Evolutionary conservation across 192 early-diverging fungal genomes (phyloP).

Genomic region (Umbelopsis vinacea): DNA sequence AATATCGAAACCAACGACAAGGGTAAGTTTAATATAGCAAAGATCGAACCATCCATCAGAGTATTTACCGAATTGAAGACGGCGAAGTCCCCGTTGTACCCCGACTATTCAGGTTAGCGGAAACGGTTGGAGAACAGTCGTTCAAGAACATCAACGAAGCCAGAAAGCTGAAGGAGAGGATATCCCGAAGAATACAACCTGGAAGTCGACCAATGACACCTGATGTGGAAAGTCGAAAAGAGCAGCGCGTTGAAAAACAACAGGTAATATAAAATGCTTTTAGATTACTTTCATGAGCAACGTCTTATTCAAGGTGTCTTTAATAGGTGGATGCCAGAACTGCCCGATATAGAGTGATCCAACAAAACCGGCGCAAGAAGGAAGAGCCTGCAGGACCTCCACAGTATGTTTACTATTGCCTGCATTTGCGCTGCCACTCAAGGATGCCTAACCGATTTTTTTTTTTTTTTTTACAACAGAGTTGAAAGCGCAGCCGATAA

Average conservation of each 20-base stretch:
- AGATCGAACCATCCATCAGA: not conserved
- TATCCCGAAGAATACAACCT: conserved; percentile 30
- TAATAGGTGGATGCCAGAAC: conserved; percentile 36
- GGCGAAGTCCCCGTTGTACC: conserved; percentile 26
- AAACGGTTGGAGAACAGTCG: conserved; percentile 66
- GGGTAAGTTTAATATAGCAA: not conserved
- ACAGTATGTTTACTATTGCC: conserved; percentile 22
- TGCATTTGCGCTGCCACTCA: conserved; percentile 30
- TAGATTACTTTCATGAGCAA: not conserved
- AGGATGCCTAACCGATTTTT: not conserved
- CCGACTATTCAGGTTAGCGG: conserved; percentile 65
- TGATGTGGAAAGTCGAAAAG: conserved; percentile 24
- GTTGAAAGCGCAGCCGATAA: conserved; percentile 45
- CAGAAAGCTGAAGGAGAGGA: conserved; percentile 53
- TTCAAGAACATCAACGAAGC: conserved; percentile 59
- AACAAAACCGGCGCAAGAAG: conserved; percentile 44
- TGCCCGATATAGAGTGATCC: conserved; percentile 54
- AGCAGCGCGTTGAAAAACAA: conserved; percentile 20
- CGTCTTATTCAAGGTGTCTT: too few relatives aligned
- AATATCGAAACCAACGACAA: not conserved
- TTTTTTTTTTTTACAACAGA: too few relatives aligned
- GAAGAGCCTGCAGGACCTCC: conserved; percentile 23
- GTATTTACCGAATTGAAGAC: not conserved
- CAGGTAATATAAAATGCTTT: conserved; percentile 21
- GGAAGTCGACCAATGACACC: conserved; percentile 28